Evolutionary conservation across 2,329 filamentous ascomycete species (phyloP).

Genomic region (Bipolaris cookei): DNA sequence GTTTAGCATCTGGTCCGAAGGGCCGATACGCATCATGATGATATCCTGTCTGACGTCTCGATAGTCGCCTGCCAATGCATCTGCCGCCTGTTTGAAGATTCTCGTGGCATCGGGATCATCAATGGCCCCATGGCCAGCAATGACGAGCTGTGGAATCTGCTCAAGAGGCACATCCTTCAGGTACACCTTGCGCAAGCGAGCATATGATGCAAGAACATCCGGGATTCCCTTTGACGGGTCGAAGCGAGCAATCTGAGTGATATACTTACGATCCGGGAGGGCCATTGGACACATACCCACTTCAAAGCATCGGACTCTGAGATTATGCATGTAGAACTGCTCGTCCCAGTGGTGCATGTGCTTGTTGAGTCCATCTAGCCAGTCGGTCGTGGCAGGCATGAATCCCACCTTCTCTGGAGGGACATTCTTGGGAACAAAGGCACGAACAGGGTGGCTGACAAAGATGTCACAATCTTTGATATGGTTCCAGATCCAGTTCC

Average conservation of each 20-base stretch:
- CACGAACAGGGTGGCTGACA: slow-evolving; percentile 79
- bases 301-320: slow-evolving; percentile 67
- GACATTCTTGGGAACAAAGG: slow-evolving; percentile 75
- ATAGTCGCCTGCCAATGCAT: slow-evolving; percentile 68
- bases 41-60: slow-evolving; percentile 60
- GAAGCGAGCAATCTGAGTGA: slow-evolving; percentile 81
- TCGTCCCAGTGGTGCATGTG: slow-evolving; percentile 71
- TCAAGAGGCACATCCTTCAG: slow-evolving; percentile 58
- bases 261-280: slow-evolving; percentile 71
- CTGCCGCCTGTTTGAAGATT: slow-evolving; percentile 75
- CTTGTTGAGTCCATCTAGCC: slow-evolving; percentile 84
- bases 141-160: slow-evolving; percentile 72
- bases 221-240: slow-evolving; percentile 84
- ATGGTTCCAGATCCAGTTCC: slow-evolving; percentile 75
- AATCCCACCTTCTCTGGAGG: slow-evolving; percentile 72
- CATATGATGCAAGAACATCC: slow-evolving; percentile 77
- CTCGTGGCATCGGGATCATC: slow-evolving; percentile 78
- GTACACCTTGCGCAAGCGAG: slow-evolving; percentile 69
- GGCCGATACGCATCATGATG: slow-evolving; percentile 76
- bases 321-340: slow-evolving; percentile 76
- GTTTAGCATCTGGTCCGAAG: slow-evolving; percentile 82
- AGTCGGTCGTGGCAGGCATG: slow-evolving; percentile 81
- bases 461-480: slow-evolving; percentile 77
- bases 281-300: slow-evolving; percentile 65
- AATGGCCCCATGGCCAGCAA: slow-evolving; percentile 79